These are phyloP conservation scores for Tuber calosporum DNA, from an alignment of 495 filamentous ascomycete genomes.

Conservation along the genomic window DNA sequence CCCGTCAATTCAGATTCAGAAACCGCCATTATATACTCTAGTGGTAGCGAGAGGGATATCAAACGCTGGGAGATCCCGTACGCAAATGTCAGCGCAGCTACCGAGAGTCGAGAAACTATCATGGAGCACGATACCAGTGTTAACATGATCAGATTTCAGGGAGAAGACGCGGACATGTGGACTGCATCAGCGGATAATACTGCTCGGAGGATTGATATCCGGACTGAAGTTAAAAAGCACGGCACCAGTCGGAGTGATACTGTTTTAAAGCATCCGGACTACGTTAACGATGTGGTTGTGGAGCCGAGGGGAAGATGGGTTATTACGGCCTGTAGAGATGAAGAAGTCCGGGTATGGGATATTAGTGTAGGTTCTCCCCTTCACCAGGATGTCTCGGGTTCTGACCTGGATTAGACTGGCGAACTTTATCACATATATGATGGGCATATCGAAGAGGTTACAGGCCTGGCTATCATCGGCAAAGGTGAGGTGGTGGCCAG, in stretches of 20 bases:
- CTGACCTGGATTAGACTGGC: conserved; percentile 50
- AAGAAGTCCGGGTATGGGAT: conserved; percentile 88
- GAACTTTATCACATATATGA: conserved; percentile 66
- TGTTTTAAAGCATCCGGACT: conserved; percentile 71
- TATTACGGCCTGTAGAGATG: conserved; percentile 83
- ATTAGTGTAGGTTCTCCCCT: conserved; percentile 46
- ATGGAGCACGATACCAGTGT: conserved; percentile 84
- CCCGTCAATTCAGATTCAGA: conserved; percentile 48
- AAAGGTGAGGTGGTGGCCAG: conserved; percentile 56
- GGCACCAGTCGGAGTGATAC: conserved; percentile 61
- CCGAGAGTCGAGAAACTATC: conserved; percentile 52
- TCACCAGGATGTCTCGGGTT: background rate
- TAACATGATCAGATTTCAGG: conserved; percentile 64
- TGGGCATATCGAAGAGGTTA: conserved; percentile 91
- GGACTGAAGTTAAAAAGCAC: conserved; percentile 17
- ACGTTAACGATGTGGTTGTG: conserved; percentile 72
- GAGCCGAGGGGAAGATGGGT: conserved; percentile 68
- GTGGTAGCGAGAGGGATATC: conserved; percentile 78
- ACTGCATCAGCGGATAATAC: conserved; percentile 83
- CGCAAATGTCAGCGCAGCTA: conserved; percentile 27
- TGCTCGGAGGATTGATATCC: conserved; percentile 45
- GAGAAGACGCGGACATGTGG: conserved; percentile 69
- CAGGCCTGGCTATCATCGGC: conserved; percentile 60
- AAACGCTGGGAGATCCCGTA: conserved; percentile 53
- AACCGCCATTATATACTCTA: conserved; percentile 61